Base-by-base conservation (phyloP, 495 filamentous ascomycete genomes). In the Tuber melanosporum region DNA sequence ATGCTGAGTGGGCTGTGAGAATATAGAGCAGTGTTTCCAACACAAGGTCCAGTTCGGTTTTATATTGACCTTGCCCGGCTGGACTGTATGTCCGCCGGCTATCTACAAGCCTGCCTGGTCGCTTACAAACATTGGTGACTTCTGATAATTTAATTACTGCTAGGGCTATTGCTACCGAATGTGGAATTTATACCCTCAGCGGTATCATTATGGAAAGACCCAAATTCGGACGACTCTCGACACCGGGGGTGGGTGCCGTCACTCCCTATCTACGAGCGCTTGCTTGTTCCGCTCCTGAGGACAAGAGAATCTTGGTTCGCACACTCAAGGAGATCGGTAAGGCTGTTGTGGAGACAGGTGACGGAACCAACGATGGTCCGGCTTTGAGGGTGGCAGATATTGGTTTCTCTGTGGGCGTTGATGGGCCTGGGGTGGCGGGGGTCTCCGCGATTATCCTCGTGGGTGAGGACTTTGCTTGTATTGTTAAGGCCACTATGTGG, bases 361-460 rank as follows among this genome's bases (percentile, higher is more conserved):
- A 97, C 83, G 94, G 94, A 43, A 96, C 93, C 72, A 97, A 97
- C 77, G 94, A 97, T 85, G 94, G 92, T 1, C 93, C 93, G 70
- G 94, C 94, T 52, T 85, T 97, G 52, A 95, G 93, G 84, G 90
- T 90, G 74, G 94, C 94, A 39, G 92, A 97, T 85, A 92, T 97
- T 71, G 93, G 94, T 3, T 95, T 97, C 82, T 93, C 93, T 7
- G 96, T 97, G 94, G 94, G 93, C 81, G 91, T 97, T 75, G 87
- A 92, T 70, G 94, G 94, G 75, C 97, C 94, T 49, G 94, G 97
- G 83, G 93, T 97, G 32, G 93, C 94, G 15, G 94, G 95, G 82
- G 94, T 93, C 22, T 95, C 94, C n/a, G 91, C 93, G 62, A 97
- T 97, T 78, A 93, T 97, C 78, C 85, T 97, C 72, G 94, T 96